Evolutionary conservation across 495 filamentous ascomycete species (phyloP).

Genomic region (Podospora bellae-mahoneyi): DNA sequence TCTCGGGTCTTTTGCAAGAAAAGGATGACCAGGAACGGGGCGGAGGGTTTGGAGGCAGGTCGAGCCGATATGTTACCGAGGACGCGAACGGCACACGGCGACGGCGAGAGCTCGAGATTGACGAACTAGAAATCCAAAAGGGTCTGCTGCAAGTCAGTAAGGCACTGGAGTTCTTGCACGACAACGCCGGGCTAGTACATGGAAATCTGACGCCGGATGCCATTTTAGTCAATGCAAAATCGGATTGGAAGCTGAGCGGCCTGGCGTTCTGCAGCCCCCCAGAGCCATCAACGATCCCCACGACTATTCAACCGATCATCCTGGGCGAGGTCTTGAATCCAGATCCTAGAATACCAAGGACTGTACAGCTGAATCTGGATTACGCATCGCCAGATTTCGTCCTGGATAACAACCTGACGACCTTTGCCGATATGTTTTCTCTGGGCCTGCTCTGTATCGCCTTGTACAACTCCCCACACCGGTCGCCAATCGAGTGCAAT

Average conservation of each 20-base stretch:
- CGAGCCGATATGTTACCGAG: constrained; percentile 78
- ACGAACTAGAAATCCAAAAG: constrained; percentile 97
- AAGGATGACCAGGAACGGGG: constrained; percentile 84
- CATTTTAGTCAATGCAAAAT: constrained; percentile 92
- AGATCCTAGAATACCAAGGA: constrained; percentile 76
- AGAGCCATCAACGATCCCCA: constrained; percentile 62
- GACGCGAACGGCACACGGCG: constrained; percentile 69
- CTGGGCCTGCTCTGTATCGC: constrained; percentile 84
- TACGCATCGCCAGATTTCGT: constrained; percentile 93
- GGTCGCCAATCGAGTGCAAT: constrained; percentile 77
- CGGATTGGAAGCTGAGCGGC: constrained; percentile 97
- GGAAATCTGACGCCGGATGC: constrained; percentile 93
- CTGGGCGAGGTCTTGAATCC: constrained; percentile 80
- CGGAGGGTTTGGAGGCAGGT: constrained; percentile 60
- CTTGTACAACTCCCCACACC: constrained; percentile 89
- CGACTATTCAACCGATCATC: constrained; percentile 68
- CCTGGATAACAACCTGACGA: constrained; percentile 76
- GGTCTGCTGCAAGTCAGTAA: constrained; percentile 89
- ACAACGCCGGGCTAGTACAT: constrained; percentile 91
- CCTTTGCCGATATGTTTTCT: constrained; percentile 85
- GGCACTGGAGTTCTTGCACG: constrained; percentile 92
- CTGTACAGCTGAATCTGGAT: constrained; percentile 86
- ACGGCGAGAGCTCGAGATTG: constrained; percentile 85
- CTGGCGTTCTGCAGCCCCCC: constrained; percentile 82
- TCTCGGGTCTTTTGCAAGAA: constrained; percentile 77